Evolutionary conservation across 441 rosid species (phyloP).

Genomic region (Populus hybrid): DNA sequence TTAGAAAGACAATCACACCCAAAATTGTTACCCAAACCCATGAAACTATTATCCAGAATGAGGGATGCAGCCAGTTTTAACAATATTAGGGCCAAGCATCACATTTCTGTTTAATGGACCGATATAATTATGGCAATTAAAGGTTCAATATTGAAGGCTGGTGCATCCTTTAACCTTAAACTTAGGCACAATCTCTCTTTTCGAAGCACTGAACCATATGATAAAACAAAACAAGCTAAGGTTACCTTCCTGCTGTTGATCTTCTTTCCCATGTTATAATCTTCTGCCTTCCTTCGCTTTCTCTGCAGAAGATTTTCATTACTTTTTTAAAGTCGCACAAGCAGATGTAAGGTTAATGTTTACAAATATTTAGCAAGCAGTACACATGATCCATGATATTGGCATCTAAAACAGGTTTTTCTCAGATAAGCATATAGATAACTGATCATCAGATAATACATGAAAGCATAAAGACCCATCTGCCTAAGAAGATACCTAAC

Average conservation of each 20-base stretch:
- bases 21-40: neutral
- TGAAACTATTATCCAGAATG: neutral
- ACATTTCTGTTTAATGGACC: neutral
- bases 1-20: neutral
- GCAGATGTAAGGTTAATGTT: neutral
- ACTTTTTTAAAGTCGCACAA: slow-evolving; percentile 1
- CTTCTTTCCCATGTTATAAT: slow-evolving; percentile 58
- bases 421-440: neutral
- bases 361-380: neutral
- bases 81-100: neutral
- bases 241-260: slow-evolving; percentile 61
- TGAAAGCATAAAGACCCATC: neutral
- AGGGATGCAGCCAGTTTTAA: neutral
- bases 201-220: neutral
- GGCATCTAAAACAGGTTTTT: neutral
- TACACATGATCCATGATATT: neutral
- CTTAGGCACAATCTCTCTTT: neutral
- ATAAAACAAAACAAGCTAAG: neutral
- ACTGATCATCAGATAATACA: slow-evolving; percentile 1
- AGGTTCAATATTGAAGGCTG: neutral
- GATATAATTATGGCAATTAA: neutral
- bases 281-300: slow-evolving; percentile 88
- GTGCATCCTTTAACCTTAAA: neutral
- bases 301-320: slow-evolving; percentile 47
- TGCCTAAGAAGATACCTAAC: neutral